Base-by-base conservation (phyloP, 73 alveolate genomes). In the Paramecium primaurelia region DNA sequence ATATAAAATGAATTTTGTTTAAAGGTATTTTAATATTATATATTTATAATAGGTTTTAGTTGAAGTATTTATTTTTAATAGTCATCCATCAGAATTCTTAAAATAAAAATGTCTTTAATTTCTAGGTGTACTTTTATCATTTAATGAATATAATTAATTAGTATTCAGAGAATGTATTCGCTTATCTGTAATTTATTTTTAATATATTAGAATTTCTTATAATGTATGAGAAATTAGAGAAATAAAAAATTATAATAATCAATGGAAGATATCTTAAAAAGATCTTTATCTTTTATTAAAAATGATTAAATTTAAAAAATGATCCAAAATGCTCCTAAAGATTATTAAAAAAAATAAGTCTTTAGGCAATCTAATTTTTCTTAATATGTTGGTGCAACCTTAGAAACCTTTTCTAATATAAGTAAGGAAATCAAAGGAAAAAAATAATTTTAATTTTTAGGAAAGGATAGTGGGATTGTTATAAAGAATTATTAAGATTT, bases 81-180 rank as follows among this genome's bases (percentile, higher is more conserved):
- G 37, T 75, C 38, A 32, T n/a, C 42, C 58, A 75, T n/a, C 58
- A 40, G 60, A 36, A 34, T 12, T 8, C 12, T 5, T 54, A 18
- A 54, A 34, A 40, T 32, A 22, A 32, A 34, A 37, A 3, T 75
- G 64, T 37, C 59, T 75, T 12, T 22, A 22, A 22, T 37, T 32
- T 75, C 32, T 75, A 1, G 68, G 38, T 1, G 6, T 22, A 20
- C 42, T 75, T 34, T 22, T 75, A 34, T 30, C 64, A 34, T 30
- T 34, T 2, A 75, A 75, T 37, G 60, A 75, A 22, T 75, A 75
- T 75, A 75, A 75, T 75, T 75, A 75, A 37, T 75, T 32, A 75
- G 32, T 75, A 32, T 75, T 75, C 11, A 75, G 88, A 75, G 88
- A 75, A 75, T 32, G 60, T 75, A 45, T 75, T n/a, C 38, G 60